Conservation (phyloP, 345 rosid species). For the Eucalyptus curtisii region DNA sequence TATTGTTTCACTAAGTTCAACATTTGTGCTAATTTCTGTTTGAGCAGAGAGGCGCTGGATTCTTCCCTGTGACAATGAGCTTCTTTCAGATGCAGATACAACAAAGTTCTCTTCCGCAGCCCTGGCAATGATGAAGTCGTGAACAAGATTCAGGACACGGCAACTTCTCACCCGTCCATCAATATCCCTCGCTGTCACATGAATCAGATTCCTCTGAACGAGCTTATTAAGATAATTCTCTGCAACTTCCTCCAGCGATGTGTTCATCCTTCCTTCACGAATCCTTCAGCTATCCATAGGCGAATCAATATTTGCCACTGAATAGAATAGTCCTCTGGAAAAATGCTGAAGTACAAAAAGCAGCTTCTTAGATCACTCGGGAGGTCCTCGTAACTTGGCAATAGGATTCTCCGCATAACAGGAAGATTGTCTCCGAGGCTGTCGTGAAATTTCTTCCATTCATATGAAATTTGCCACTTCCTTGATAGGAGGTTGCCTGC, state of each 20-base stretch:
- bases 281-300: slow-evolving; percentile 7
- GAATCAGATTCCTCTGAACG: not conserved
- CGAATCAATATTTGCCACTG: not conserved
- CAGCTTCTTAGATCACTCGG: not conserved
- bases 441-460: not conserved
- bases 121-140: not conserved
- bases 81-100: not conserved
- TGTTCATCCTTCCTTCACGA: not conserved
- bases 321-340: not conserved
- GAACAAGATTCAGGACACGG: not conserved
- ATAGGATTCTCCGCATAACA: not conserved
- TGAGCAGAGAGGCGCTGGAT: not conserved
- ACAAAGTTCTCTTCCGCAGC: not conserved
- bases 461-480: not conserved
- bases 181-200: not conserved
- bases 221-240: not conserved
- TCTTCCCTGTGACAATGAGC: not conserved
- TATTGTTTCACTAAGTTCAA: not conserved
- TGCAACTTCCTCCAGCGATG: not conserved
- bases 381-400: slow-evolving; percentile 2
- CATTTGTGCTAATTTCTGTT: not conserved
- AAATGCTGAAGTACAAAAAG: not conserved
- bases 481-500: not conserved
- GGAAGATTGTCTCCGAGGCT: not conserved
- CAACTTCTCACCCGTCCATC: not conserved